Base-by-base conservation (phyloP, 192 early-diverging fungal species). In the Rhizoclosmatium sp. region DNA sequence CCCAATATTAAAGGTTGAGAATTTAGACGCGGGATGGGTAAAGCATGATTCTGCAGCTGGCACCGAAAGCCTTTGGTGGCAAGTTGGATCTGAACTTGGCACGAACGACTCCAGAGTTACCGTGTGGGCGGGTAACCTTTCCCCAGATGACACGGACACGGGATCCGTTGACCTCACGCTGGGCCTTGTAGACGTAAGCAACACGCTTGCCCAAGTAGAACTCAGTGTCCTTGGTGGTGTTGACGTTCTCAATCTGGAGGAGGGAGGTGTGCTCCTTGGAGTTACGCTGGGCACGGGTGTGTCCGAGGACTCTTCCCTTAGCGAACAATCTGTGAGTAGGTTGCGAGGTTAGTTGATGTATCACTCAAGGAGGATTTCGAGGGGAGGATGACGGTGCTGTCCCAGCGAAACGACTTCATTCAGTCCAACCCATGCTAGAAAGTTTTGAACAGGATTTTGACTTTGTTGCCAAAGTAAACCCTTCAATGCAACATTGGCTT, bases 181-280 rank as follows among this genome's bases (percentile, higher is more conserved):
- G 91, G 71, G 96, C 96, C 76, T 93, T 93, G 95, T 98, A 99
- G 81, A 98, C 94, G 87, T 95, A 98, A 71, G 97, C 96, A 80
- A 99, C 90, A 84, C 95, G 95, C 93, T 98, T 99, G 80, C 98
- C 98, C 76, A 95, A 93, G 92, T 99, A 99, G 91, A 97, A 99
- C 70, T 89, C 86, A 81, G 97, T 92, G 80, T 98, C 96, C 83
- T 93, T 88, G 89, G 92, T 89, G 79, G 94, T 94, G 83, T 89
- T 82, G 69, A 96, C 95, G 87, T 94, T 93, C 87, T 99, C 98
- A 70, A 99, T 90, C 87, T 95, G 92, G 82, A 98, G 85, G 71
- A 99, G 92, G 69, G 95, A 92, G 77, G 93, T 95, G 91, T 94
- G 91, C 83, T 93, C 92, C 85, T 92, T 90, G 87, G 95, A 92